phyloP scores from a whole-genome alignment of 345 rosid genomes.

The Rhodamnia rubescens region DNA sequence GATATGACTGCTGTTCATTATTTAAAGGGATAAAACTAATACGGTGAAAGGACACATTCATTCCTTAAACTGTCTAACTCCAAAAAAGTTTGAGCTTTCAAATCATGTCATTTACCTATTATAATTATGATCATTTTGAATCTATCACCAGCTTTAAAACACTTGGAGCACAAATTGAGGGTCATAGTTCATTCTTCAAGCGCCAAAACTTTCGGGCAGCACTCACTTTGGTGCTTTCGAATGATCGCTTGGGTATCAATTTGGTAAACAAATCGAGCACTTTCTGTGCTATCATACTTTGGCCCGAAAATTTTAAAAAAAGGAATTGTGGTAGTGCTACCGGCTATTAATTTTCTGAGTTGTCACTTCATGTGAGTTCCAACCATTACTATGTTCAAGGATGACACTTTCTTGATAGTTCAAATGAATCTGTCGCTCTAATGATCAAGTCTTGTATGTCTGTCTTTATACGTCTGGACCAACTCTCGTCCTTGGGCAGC shows the following conservation, averaged over 20 bases:
- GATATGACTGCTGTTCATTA: background rate
- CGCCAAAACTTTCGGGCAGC: background rate
- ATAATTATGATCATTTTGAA: too few species aligned
- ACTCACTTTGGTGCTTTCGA: background rate
- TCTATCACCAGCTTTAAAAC: too few species aligned
- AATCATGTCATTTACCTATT: too few species aligned
- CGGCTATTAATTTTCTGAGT: too few species aligned
- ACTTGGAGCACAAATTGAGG: too few species aligned
- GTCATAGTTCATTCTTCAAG: too few species aligned
- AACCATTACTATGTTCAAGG: background rate
- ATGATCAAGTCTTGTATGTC: background rate
- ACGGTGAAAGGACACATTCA: background rate
- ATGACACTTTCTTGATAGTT: background rate
- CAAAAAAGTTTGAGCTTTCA: too few species aligned
- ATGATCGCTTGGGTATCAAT: background rate
- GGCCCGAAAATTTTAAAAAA: too few species aligned
- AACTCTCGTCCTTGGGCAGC: background rate
- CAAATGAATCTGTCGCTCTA: background rate
- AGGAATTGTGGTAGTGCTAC: too few species aligned
- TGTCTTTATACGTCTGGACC: background rate
- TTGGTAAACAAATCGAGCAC: background rate
- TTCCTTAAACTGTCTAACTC: too few species aligned
- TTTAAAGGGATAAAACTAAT: background rate
- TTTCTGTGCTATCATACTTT: background rate
- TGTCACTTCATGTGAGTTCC: too few species aligned